Conservation (phyloP, 140 eudicot species). For the Erigeron philadelphicus region DNA sequence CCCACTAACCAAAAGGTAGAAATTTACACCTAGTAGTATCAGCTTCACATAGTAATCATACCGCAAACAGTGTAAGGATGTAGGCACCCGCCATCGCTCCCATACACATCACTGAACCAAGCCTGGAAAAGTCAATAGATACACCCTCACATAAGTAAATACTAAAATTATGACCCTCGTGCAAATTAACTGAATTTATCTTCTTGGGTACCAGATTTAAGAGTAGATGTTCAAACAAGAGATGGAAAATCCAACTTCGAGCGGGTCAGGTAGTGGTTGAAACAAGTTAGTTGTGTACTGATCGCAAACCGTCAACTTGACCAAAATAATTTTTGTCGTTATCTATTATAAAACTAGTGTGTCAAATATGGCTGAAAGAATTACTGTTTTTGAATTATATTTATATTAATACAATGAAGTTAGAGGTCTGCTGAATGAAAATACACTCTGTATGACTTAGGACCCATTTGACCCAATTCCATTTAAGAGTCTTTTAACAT, state of each 20-base stretch:
- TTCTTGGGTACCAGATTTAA: neutral
- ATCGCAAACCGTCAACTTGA: too few species aligned
- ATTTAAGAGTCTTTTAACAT: neutral
- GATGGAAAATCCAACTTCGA: neutral
- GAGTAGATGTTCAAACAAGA: neutral
- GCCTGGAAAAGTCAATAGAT: slow-evolving; percentile 41
- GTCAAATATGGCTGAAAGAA: neutral
- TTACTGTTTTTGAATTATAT: neutral
- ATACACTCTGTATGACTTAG: neutral
- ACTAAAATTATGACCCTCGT: neutral
- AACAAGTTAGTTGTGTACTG: neutral
- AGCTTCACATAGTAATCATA: slow-evolving; percentile 27
- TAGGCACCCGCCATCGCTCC: slow-evolving; percentile 91
- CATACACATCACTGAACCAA: slow-evolving; percentile 94
- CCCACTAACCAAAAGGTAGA: too few species aligned
- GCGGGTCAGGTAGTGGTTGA: neutral
- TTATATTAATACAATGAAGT: neutral
- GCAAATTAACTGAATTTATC: neutral
- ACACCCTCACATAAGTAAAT: slow-evolving; percentile 8
- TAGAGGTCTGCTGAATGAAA: neutral
- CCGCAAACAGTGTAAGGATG: slow-evolving; percentile 71
- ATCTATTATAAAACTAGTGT: neutral
- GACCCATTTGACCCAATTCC: neutral
- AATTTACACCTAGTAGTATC: neutral
- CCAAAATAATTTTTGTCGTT: neutral